Evolutionary conservation across 2,329 filamentous ascomycete species (phyloP), one percentile per base, ranked within the genome.

Genomic region (Fusarium illudens): DNA sequence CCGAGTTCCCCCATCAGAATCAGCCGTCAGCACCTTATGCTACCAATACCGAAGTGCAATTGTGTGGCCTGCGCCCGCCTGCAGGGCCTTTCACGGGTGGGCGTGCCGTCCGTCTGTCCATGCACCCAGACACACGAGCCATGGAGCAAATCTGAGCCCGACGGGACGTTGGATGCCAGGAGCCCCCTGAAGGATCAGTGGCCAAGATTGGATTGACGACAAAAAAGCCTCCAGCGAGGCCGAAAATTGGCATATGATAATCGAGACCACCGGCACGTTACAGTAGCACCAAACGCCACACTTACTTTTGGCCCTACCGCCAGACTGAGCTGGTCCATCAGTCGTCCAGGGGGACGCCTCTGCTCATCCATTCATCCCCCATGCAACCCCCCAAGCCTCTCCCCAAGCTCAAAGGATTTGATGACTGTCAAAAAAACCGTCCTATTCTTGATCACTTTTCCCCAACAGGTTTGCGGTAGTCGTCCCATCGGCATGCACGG

Each of bases 231-330:
- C 44, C 44, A 33, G 17, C 48, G 10, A 32, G 19, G 20, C 48
- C 29, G 48, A 50, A 19, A 33, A 50, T 53, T 29, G 33, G 50
- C 50, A 53, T 53, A 34, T 53, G 50, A 36, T 34, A 53, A 37
- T 50, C 30, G 6, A 17, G 4, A 33, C 48, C 20, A 50, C 29
- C 19, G 27, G 44, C 52, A 33, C 44, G 49, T 64, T 60, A 46
- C 46, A 46, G 34, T 39, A 62, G 37, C 52, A 59, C 51, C 58
- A 22, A 58, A 69, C 67, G 70, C 70, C 70, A 72, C 70, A 72
- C 70, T 67, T 69, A 69, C 29, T 55, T 60, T 67, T 67, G 25
- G 33, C 25, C 44, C 58, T 63, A 49, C 33, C n/a, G 33, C 42
- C 37, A 46, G 17, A 48, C 36, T 52, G 54, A 50, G 64, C 33